A percentile compares a stretch with the other conserved stretches of the same genome.
phyloP scores from a whole-genome alignment of 345 rosid species.

The Conringia planisiliqua region DNA sequence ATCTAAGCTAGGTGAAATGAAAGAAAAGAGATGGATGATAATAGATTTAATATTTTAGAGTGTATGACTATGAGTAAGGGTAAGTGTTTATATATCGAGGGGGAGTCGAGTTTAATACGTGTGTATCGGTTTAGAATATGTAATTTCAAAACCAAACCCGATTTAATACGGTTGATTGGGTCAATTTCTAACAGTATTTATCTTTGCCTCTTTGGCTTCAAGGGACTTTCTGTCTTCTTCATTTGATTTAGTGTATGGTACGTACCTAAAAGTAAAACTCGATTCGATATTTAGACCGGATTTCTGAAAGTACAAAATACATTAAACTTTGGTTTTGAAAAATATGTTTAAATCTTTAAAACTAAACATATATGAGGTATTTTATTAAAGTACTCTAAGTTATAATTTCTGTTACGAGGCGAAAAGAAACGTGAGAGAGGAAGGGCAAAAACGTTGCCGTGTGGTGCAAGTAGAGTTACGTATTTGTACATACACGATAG shows the following conservation, averaged over 20 bases:
- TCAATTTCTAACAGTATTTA: not conserved
- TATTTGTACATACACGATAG: not conserved
- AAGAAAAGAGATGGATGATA: not conserved
- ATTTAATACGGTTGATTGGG: not conserved
- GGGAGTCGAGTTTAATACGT: not conserved
- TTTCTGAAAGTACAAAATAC: not conserved
- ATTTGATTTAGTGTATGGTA: not conserved
- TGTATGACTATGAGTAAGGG: not conserved
- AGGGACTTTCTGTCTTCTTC: not conserved
- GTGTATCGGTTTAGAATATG: not conserved
- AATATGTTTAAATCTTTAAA: not conserved
- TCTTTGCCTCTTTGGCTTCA: not conserved
- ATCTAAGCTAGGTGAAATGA: not conserved
- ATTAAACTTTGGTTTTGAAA: not conserved
- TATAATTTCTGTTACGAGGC: slow-evolving; percentile 18
- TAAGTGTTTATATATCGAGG: not conserved
- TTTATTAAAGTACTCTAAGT: not conserved
- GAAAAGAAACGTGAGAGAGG: slow-evolving; percentile 10
- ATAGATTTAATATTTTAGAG: not conserved
- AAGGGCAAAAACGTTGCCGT: not conserved
- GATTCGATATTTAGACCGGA: not conserved
- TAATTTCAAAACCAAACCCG: not conserved
- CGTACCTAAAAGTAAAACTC: not conserved
- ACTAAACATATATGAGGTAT: not conserved
- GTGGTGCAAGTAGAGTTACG: slow-evolving; percentile 7